Conservation (phyloP, 495 filamentous ascomycete genomes). For the Podospora didyma region DNA sequence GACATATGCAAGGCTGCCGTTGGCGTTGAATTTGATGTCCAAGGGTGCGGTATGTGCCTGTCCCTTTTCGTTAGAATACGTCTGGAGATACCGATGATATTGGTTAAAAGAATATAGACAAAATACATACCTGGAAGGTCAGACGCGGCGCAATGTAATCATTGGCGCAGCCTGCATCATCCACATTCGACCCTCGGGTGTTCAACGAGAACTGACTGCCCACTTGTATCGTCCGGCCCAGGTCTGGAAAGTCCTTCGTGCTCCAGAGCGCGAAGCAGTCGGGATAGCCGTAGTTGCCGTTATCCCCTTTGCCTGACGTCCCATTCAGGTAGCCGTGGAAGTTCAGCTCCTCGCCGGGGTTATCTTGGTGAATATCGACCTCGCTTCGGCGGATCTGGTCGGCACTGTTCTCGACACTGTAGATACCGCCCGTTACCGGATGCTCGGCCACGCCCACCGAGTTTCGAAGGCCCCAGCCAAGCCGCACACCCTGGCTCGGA, state of each 20-base stretch:
- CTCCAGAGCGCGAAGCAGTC: conserved; percentile 62
- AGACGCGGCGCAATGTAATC: conserved; percentile 44
- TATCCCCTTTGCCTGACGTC: conserved; percentile 24
- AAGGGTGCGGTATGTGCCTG: conserved; percentile 57
- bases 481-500: conserved; percentile 45
- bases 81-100: neutral
- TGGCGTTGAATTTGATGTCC: conserved; percentile 51
- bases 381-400: conserved; percentile 55
- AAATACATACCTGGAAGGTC: conserved; percentile 35
- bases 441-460: conserved; percentile 62
- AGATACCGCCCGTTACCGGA: conserved; percentile 51
- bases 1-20: conserved; percentile 31
- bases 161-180: conserved; percentile 44
- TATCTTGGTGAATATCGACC: conserved; percentile 61
- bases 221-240: conserved; percentile 17
- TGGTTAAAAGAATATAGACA: neutral
- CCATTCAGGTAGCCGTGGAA: conserved; percentile 59
- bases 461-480: conserved; percentile 73
- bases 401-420: conserved; percentile 68
- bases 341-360: conserved; percentile 74
- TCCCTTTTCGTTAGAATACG: conserved; percentile 6
- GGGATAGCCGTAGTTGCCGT: conserved; percentile 65
- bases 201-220: conserved; percentile 37
- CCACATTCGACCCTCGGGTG: conserved; percentile 17
- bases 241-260: conserved; percentile 27